These are phyloP conservation scores for Urochloa ruziziensis DNA, from an alignment of 176 grass and related monocot species.

Conservation along the genomic window DNA sequence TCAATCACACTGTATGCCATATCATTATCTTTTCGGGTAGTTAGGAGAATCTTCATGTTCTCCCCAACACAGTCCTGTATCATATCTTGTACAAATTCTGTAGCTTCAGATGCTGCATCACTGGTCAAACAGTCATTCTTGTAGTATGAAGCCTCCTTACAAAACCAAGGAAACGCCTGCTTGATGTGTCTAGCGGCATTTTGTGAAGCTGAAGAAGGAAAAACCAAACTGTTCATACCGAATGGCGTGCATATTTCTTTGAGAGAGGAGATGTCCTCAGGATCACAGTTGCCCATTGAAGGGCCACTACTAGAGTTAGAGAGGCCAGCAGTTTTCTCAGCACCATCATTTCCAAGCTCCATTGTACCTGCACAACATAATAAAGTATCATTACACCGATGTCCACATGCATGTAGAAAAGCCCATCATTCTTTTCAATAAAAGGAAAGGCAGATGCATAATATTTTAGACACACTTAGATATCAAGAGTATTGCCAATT, in stretches of 20 bases:
- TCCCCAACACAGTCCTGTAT: constrained; percentile 24
- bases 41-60: constrained; percentile 19
- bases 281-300: constrained; percentile 40
- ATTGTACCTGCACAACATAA: constrained; percentile 39
- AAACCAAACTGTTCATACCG: not conserved
- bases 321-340: constrained; percentile 41
- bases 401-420: not conserved
- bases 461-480: constrained; percentile 9
- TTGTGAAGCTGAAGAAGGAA: constrained; percentile 55
- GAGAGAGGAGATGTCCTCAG: constrained; percentile 44
- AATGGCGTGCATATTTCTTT: constrained; percentile 37
- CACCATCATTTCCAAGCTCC: constrained; percentile 25
- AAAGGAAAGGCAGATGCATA: not conserved
- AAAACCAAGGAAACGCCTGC: constrained; percentile 31
- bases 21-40: constrained; percentile 35
- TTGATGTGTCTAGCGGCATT: constrained; percentile 63
- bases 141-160: constrained; percentile 29
- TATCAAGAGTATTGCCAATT: constrained; percentile 1
- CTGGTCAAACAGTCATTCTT: constrained; percentile 30
- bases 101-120: constrained; percentile 36
- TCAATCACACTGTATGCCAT: constrained; percentile 41
- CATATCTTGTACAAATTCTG: constrained; percentile 31
- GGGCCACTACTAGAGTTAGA: constrained; percentile 47
- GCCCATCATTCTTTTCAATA: not conserved
- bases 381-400: not conserved